These are phyloP conservation scores for Globisporangium irregulare DNA, from an alignment of 352 stramenopile genomes.

Conservation along the genomic window DNA sequence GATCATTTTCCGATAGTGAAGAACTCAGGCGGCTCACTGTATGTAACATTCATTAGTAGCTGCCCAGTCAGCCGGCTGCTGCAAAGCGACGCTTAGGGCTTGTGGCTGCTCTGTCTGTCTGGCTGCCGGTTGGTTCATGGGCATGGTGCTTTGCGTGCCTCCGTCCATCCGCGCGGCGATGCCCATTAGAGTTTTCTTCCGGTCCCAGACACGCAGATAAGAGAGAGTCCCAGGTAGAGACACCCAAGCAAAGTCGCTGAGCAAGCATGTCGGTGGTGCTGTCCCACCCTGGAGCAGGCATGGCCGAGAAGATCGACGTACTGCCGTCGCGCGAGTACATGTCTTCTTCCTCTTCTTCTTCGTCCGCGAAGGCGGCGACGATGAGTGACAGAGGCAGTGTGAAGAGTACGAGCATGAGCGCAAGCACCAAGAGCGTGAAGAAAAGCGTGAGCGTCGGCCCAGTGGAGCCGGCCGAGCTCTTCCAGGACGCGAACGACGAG, in stretches of 20 bases:
- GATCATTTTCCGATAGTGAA: neutral
- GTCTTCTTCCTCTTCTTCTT: neutral
- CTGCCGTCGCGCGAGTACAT: conserved; percentile 6
- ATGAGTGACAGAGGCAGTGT: neutral
- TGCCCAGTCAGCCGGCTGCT: neutral
- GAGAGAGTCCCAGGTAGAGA: neutral
- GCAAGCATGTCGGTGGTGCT: conserved; percentile 13
- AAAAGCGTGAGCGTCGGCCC: neutral
- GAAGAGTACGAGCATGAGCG: neutral
- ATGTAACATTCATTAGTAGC: conserved; percentile 8
- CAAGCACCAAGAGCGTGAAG: neutral
- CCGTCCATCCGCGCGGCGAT: neutral
- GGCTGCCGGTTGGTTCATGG: neutral
- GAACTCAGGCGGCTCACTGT: neutral
- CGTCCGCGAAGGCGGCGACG: neutral
- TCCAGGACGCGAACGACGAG: conserved; percentile 8
- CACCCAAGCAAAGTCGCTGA: neutral
- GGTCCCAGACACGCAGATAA: neutral
- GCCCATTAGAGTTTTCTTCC: conserved; percentile 11
- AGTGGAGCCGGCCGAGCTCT: conserved; percentile 1
- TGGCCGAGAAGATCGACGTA: conserved; percentile 12
- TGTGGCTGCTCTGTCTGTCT: neutral
- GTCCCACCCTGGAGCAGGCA: conserved; percentile 1
- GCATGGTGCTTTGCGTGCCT: neutral
- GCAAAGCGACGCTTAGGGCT: conserved; percentile 5